These are phyloP conservation scores for Candida chilensis DNA, from an alignment of 805 yeast species.

Conservation along the genomic window DNA sequence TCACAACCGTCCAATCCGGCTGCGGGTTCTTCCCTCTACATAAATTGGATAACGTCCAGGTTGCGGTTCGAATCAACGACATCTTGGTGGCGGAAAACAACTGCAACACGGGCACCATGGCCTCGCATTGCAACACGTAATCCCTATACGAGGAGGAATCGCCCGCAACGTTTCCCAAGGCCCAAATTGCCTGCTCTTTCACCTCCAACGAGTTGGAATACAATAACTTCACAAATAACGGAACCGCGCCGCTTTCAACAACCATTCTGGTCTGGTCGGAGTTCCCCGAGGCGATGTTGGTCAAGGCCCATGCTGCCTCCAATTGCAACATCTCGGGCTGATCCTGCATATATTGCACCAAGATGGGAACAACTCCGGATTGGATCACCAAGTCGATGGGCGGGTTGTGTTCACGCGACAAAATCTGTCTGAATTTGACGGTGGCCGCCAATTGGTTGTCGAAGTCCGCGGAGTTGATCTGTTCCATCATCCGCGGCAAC, in stretches of 20 bases:
- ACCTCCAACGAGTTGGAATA: constrained; percentile 81
- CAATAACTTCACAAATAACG: constrained; percentile 76
- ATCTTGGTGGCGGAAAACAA: constrained; percentile 76
- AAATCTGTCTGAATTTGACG: constrained; percentile 83
- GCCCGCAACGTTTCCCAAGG: constrained; percentile 97
- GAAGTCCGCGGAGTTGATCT: constrained; percentile 65
- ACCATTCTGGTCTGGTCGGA: constrained; percentile 86
- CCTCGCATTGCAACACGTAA: constrained; percentile 74
- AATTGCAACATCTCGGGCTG: constrained; percentile 85
- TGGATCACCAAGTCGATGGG: constrained; percentile 92
- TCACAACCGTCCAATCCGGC: constrained; percentile 89
- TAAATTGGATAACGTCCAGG: constrained; percentile 95
- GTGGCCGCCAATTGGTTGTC: constrained; percentile 84
- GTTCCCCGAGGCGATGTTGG: constrained; percentile 93
- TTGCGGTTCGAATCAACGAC: constrained; percentile 90
- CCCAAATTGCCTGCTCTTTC: constrained; percentile 99
- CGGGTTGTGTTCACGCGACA: constrained; percentile 91
- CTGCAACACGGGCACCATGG: constrained; percentile 80
- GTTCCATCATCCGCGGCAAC: constrained; percentile 78
- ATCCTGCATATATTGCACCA: constrained; percentile 76
- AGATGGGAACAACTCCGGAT: constrained; percentile 86
- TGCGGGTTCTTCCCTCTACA: constrained; percentile 96
- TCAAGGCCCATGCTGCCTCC: constrained; percentile 99
- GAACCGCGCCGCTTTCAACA: constrained; percentile 91
- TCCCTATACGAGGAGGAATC: constrained; percentile 90